phyloP scores from a whole-genome alignment of 768 basidiomycete genomes.

The Phallus indusiatus region DNA sequence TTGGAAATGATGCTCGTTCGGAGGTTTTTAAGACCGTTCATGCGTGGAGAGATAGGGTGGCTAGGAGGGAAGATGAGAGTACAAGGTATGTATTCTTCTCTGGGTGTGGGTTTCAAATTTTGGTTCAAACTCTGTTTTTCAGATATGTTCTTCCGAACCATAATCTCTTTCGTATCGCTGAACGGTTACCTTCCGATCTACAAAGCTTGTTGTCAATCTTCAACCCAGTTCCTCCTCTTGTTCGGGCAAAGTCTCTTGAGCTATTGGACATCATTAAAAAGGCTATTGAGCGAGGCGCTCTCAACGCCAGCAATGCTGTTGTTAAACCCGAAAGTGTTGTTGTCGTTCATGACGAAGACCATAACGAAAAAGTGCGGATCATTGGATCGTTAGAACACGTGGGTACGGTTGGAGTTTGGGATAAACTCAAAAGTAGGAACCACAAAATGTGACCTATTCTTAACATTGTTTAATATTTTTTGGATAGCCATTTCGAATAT shows the following conservation, averaged over 20 bases:
- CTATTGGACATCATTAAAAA: conserved; percentile 52
- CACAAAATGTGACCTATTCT: background rate
- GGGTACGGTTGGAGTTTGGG: background rate
- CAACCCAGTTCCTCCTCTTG: conserved; percentile 49
- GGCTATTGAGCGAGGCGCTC: conserved; percentile 27
- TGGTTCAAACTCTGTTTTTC: background rate
- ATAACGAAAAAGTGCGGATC: background rate
- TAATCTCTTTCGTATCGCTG: conserved; percentile 61
- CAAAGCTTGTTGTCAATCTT: conserved; percentile 52
- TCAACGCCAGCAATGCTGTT: conserved; percentile 16
- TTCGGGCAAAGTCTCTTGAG: conserved; percentile 54
- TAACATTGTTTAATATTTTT: background rate
- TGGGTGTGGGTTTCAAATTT: conserved; percentile 1
- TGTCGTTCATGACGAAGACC: background rate
- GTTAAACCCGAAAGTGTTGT: conserved; percentile 10
- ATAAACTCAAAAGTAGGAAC: background rate
- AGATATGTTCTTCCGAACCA: conserved; percentile 76
- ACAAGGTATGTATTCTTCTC: conserved; percentile 36
- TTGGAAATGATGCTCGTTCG: conserved; percentile 35
- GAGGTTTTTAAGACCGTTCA: conserved; percentile 67
- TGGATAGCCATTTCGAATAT: background rate
- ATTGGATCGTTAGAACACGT: background rate
- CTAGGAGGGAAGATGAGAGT: conserved; percentile 82
- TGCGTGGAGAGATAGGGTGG: conserved; percentile 71
- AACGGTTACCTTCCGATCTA: conserved; percentile 58